These are phyloP conservation scores for Pseudofabraea citricarpa DNA, from an alignment of 2,329 filamentous ascomycete species.

Conservation along the genomic window DNA sequence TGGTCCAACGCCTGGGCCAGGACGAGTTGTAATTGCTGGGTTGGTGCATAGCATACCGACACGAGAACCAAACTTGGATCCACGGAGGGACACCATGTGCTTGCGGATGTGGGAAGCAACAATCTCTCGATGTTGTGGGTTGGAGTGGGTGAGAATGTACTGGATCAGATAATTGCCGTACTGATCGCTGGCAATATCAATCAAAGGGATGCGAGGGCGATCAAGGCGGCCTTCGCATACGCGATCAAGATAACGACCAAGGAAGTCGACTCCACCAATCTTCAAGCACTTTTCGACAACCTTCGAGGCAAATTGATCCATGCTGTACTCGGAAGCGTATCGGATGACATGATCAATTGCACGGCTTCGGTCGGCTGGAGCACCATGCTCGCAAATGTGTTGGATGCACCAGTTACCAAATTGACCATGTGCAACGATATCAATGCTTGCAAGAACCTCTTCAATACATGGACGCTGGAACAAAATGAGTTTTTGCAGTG, in stretches of 20 bases:
- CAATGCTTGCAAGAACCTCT: constrained; percentile 90
- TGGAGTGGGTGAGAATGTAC: constrained; percentile 88
- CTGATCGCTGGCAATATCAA: constrained; percentile 97
- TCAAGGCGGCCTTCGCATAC: constrained; percentile 89
- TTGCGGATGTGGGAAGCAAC: constrained; percentile 94
- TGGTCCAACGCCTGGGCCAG: constrained; percentile 74
- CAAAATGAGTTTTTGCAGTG: constrained; percentile 11
- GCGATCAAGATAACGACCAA: constrained; percentile 86
- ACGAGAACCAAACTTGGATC: constrained; percentile 96
- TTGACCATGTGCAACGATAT: constrained; percentile 93
- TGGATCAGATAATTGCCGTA: constrained; percentile 98
- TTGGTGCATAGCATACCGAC: constrained; percentile 99
- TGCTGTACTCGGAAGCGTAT: constrained; percentile 93
- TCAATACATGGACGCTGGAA: constrained; percentile 91
- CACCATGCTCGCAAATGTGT: constrained; percentile 96
- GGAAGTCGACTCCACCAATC: constrained; percentile 85
- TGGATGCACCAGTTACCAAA: constrained; percentile 99
- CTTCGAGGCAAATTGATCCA: constrained; percentile 98
- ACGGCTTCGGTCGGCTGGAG: constrained; percentile 82
- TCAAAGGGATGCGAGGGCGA: constrained; percentile 90
- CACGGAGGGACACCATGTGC: constrained; percentile 98
- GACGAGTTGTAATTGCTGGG: constrained; percentile 81
- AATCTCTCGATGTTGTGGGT: constrained; percentile 82
- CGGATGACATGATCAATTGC: constrained; percentile 94
- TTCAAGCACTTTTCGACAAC: constrained; percentile 99